Conservation (phyloP, 148 eudicot genomes). For the Silene uniflora region DNA sequence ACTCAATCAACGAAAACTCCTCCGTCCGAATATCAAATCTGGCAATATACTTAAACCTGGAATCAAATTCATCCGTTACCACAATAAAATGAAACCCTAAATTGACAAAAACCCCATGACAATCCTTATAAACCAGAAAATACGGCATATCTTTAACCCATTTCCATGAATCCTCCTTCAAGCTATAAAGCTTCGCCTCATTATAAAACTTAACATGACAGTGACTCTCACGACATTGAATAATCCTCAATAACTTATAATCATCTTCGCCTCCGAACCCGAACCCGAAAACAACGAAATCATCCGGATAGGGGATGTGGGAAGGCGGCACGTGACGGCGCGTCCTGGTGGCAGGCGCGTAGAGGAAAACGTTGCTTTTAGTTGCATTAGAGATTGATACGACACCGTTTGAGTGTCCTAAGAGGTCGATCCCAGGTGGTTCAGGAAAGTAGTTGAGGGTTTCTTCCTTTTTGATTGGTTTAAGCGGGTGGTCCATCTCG, state of each 20-base stretch:
- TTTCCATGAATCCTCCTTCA: conserved; percentile 16
- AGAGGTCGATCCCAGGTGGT: background rate
- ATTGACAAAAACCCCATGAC: conserved; percentile 6
- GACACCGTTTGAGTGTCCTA: conserved; percentile 8
- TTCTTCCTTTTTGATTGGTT: background rate
- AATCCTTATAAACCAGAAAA: conserved; percentile 8
- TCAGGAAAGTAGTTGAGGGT: conserved; percentile 4
- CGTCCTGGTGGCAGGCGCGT: conserved; percentile 9
- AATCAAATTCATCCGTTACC: background rate
- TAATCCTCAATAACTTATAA: conserved; percentile 20
- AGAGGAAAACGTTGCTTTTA: conserved; percentile 6
- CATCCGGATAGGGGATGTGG: background rate
- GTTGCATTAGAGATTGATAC: background rate
- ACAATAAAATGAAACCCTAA: conserved; percentile 13
- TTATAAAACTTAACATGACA: conserved; percentile 5
- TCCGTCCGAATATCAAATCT: conserved; percentile 13
- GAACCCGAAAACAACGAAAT: conserved; percentile 12
- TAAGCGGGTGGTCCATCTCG: conserved; percentile 8
- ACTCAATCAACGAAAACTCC: conserved; percentile 7
- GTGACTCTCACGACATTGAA: conserved; percentile 8
- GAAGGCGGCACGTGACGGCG: background rate
- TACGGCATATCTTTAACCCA: conserved; percentile 2
- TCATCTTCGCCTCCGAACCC: conserved; percentile 1
- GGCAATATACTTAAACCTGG: conserved; percentile 3
- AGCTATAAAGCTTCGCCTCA: conserved; percentile 23